Evolutionary conservation across 805 yeast species (phyloP).

Genomic region (Pichia nakasei): DNA sequence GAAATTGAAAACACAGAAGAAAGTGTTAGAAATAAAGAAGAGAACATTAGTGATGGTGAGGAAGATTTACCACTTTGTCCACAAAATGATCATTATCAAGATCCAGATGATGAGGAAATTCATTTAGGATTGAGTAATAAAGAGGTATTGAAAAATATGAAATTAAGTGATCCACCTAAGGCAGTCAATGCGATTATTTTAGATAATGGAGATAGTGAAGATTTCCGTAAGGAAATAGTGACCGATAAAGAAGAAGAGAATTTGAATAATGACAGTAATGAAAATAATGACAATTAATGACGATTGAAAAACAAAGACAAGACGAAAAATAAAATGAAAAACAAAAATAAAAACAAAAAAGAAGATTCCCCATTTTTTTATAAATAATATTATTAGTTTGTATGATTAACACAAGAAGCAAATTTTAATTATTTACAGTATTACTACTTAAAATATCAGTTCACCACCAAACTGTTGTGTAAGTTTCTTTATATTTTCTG

Average conservation of each 20-base stretch:
- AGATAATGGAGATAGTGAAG: constrained; percentile 35
- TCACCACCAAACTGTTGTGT: constrained; percentile 34
- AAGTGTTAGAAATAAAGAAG: neutral
- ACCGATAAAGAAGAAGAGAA: constrained; percentile 2
- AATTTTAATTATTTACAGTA: too few relatives aligned
- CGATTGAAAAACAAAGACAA: too few relatives aligned
- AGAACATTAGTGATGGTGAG: neutral
- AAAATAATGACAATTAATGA: neutral
- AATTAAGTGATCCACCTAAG: constrained; percentile 14
- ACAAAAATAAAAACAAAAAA: too few relatives aligned
- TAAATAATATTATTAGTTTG: too few relatives aligned
- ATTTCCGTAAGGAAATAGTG: constrained; percentile 23
- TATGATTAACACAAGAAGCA: too few relatives aligned
- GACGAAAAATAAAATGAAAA: too few relatives aligned
- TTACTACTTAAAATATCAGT: constrained; percentile 16
- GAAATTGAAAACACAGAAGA: constrained; percentile 14
- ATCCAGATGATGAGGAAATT: neutral
- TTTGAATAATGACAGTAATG: constrained; percentile 1
- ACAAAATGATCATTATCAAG: neutral
- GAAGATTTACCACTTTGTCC: neutral
- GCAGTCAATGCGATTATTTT: constrained; percentile 24
- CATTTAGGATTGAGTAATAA: constrained; percentile 9
- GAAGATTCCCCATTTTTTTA: too few relatives aligned
- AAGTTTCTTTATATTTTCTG: constrained; percentile 23
- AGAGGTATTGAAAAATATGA: constrained; percentile 11